Evolutionary conservation across 1,284 basidiomycete species (phyloP).

Genomic region (Rhodotorula sp.): DNA sequence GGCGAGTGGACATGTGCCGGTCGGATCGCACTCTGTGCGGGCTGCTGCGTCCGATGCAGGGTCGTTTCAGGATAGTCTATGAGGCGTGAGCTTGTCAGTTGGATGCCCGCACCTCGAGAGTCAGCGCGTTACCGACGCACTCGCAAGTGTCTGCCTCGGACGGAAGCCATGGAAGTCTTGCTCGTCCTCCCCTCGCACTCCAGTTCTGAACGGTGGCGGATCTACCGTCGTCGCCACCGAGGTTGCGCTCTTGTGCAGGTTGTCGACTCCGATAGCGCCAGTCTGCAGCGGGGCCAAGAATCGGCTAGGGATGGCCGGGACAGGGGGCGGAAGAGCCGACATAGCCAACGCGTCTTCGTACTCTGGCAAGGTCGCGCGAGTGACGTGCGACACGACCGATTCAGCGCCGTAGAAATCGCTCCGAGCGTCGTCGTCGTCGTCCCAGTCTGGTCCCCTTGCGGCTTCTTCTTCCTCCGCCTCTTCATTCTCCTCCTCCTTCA

Average conservation of each 20-base stretch:
- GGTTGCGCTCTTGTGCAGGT: no score
- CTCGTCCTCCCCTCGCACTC: no score
- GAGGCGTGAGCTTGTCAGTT: not conserved
- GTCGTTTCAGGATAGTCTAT: no score
- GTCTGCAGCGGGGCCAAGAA: not conserved
- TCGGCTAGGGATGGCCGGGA: conserved; percentile 8
- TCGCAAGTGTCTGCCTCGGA: not conserved
- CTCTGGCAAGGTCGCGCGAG: conserved; percentile 10
- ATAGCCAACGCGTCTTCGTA: conserved; percentile 1
- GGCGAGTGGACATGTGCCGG: not conserved
- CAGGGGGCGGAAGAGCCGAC: not conserved
- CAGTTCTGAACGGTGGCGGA: not conserved
- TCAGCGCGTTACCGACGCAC: no score
- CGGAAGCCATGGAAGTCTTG: conserved; percentile 27
- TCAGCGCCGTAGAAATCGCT: conserved; percentile 20
- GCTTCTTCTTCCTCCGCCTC: no score
- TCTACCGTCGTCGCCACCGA: not conserved
- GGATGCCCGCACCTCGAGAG: no score
- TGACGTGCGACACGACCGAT: conserved; percentile 23
- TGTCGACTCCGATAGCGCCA: not conserved
- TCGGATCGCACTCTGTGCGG: no score
- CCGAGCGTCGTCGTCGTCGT: not conserved
- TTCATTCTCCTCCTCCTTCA: no score
- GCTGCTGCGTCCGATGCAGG: not conserved
- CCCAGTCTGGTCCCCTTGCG: no score